Base-by-base conservation (phyloP, 352 stramenopile species). In the Peronospora farinosa region DNA sequence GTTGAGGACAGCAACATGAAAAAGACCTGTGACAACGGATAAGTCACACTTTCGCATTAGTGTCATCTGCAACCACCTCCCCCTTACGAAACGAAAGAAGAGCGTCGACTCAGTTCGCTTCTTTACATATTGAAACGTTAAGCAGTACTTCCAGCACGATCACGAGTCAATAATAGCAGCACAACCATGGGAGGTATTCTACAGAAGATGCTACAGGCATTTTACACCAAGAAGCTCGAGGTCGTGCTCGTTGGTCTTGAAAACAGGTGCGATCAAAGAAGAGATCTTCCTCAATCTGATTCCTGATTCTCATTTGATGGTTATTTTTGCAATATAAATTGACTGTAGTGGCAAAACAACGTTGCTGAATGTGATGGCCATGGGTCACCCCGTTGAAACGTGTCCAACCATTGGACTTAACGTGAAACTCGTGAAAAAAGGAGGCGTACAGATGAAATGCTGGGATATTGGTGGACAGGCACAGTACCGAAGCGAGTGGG, bases 381-480 rank as follows among this genome's bases (percentile, higher is more conserved):
- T 97, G 84, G 95, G 95, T 17, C 76, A 95, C 65, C 85, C 93
- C 15, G 91, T 98, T 33, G 93, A 98, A 69, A 98, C 95, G 23
- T 95, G 94, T 45, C 93, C 93, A n/a, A 98, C 95, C 23, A 98
- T 98, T 63, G 95, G 95, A 40, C 71, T 98, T 35, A 98, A 98
- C 68, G 95, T 98, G 40, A 98, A 98, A 70, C 78, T 98, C 28
- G 95, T 98, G 48, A 94, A 96, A 88, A 90, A 97, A 86, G 73
- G 93, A 68, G 78, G 79, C 25, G 82, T 92, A 56, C 94, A 98
- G 65, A 98, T 99, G 95, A 99, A 99, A 70, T 98, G 95, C 68
- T 99, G 96, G 96, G 96, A 99, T 78, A 98, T 98, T 51, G 95
- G 95, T 36, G 96, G 96, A 8, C 93, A 98, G 70, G 91, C 93